Conservation (phyloP, 768 basidiomycete genomes). For the Clitopilus hobsonii region DNA sequence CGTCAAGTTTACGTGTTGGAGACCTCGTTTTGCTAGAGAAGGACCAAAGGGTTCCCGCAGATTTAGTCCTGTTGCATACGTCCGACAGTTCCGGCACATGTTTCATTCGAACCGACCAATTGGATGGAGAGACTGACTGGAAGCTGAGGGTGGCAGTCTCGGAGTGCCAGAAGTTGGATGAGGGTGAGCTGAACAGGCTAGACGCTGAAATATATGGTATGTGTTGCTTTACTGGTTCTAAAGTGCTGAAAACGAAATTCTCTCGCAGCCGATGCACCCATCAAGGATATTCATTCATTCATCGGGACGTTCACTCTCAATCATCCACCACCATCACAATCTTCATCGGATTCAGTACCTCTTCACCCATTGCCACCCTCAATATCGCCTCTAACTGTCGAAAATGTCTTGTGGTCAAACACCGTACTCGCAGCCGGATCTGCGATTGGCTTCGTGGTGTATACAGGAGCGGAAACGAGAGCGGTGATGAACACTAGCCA, state of each 20-base stretch:
- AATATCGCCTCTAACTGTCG: slow-evolving; percentile 85
- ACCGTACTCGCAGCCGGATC: slow-evolving; percentile 95
- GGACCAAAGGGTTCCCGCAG: slow-evolving; percentile 95
- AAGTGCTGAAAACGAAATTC: slow-evolving; percentile 12
- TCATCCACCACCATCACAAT: slow-evolving; percentile 30
- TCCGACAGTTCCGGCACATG: slow-evolving; percentile 89
- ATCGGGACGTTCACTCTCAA: slow-evolving; percentile 87
- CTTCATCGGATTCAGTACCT: slow-evolving; percentile 27
- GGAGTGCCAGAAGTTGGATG: slow-evolving; percentile 69
- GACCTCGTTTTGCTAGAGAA: slow-evolving; percentile 91
- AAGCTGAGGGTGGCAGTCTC: slow-evolving; percentile 89
- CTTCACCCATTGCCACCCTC: slow-evolving; percentile 41
- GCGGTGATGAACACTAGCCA: slow-evolving; percentile 99
- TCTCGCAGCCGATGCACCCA: slow-evolving; percentile 82
- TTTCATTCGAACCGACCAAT: slow-evolving; percentile 95
- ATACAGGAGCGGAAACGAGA: slow-evolving; percentile 91
- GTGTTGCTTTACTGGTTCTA: slow-evolving; percentile 15
- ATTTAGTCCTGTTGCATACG: slow-evolving; percentile 85
- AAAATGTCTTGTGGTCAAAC: slow-evolving; percentile 96
- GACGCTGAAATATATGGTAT: slow-evolving; percentile 89
- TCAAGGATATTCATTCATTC: slow-evolving; percentile 95
- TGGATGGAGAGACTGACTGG: slow-evolving; percentile 99
- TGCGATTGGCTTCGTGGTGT: slow-evolving; percentile 88
- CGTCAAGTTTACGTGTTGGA: slow-evolving; percentile 84
- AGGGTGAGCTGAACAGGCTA: slow-evolving; percentile 50